These are phyloP conservation scores for Conringia planisiliqua DNA, from an alignment of 345 rosid genomes.

Conservation along the genomic window DNA sequence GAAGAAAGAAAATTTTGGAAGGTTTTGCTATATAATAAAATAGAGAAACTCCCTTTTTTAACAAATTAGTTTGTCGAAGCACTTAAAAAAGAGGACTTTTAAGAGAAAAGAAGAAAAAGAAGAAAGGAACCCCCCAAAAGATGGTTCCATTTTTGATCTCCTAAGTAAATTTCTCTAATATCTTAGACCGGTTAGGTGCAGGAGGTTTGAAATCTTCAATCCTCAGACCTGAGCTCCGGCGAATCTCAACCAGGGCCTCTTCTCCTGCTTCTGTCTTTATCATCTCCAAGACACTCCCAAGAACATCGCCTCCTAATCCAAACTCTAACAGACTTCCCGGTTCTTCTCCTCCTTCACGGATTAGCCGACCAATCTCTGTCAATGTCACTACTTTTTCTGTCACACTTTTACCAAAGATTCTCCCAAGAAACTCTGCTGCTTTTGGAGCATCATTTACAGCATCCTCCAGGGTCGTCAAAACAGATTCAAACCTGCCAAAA, in stretches of 20 bases:
- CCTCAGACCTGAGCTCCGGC: constrained; percentile 48
- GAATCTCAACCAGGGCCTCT: constrained; percentile 45
- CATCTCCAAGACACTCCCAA: constrained; percentile 67
- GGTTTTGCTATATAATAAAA: constrained; percentile 25
- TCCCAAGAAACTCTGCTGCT: constrained; percentile 83
- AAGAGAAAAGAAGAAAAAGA: not conserved
- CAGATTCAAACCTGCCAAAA: constrained; percentile 64
- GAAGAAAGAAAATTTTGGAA: not conserved
- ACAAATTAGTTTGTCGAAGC: constrained; percentile 25
- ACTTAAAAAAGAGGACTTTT: constrained; percentile 1
- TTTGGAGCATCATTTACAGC: constrained; percentile 88
- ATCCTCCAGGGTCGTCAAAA: constrained; percentile 73
- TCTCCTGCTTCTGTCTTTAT: constrained; percentile 65
- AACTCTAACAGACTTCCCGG: constrained; percentile 48
- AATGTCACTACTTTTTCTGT: constrained; percentile 47
- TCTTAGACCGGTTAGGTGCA: constrained; percentile 52
- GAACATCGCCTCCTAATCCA: constrained; percentile 84
- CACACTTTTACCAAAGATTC: constrained; percentile 55
- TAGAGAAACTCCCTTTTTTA: constrained; percentile 24
- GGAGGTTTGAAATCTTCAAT: constrained; percentile 74
- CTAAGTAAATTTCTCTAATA: constrained; percentile 74
- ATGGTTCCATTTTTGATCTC: constrained; percentile 30
- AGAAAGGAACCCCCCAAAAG: constrained; percentile 36
- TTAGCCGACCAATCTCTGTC: constrained; percentile 54
- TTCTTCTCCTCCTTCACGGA: constrained; percentile 72